Evolutionary conservation across 2,329 filamentous ascomycete genomes (phyloP), one percentile per base, ranked within the genome.

Genomic region (Ophiosphaerella korrae): DNA sequence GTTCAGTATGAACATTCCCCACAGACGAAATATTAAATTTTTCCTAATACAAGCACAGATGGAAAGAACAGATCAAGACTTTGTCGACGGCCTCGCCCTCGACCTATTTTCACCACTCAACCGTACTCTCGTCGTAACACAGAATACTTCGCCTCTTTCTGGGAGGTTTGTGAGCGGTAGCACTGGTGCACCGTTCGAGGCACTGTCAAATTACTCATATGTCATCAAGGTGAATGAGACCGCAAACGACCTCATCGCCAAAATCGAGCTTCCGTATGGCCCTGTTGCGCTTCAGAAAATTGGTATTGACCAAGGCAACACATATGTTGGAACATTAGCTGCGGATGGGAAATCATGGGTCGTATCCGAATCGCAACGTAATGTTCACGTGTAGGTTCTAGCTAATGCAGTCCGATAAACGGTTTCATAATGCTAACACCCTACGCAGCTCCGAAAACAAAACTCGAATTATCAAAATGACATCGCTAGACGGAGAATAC

Each of bases 101-200:
- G 70, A 74, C 44, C 52, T 73, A 9, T 65, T 72, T 42, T 73
- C 71, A 2, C 71, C 70, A 7, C 62, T 45, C 3, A 64, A 63
- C 23, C 60, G 70, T 5, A 71, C 66, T 6, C 53, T 71, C 6
- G 53, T 66, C 12, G 68, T 74, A 4, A 55, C 53, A 9, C 60
- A 69, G 36, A 74, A 74, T 42, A 54, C 55, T 16, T 46, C 57
- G 3, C 36, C 36, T 14, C 36, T 38, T 6, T 16, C 36, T 9
- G n/a, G n/a, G 11, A 18, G 21, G 21, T 73, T 73, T 39, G 64
- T 74, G 7, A 64, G 58, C 0, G 66, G 68, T 6, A 62, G 53
- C 11, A 60, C 62, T 1, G 70, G 70, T 12, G 64, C 57, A 21
- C 53, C 55, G 6, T 74, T 72, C 49, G 52, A 68, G 2, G 62